Base-by-base conservation (phyloP, 2,329 filamentous ascomycete genomes). In the Chaetomiaceae sp. region DNA sequence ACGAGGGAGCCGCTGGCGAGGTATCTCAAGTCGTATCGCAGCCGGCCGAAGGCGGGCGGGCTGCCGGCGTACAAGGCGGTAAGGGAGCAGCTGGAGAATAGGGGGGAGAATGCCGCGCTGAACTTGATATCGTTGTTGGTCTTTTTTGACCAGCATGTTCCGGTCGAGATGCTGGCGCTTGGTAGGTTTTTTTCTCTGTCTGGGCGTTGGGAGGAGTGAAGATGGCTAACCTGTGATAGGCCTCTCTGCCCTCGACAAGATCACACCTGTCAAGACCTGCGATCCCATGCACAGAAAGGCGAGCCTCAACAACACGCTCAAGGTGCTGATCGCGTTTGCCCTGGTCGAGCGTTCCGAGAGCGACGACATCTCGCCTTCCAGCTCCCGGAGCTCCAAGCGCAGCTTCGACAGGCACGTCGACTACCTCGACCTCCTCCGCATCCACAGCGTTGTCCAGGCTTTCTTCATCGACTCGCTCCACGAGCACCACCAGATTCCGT, bases 81-180 rank as follows among this genome's bases (percentile, higher is more conserved):
- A 8, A 67, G 72, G 17, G 73, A 79, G 14, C 75, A 81, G 58
- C 67, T 82, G 4, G 72, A 76, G 43, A 65, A 68, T 20, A 66
- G 74, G 23, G 75, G 72, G 1, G 73, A 74, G 14, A 63, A 64
- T 12, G 78, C 84, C 50, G 83, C 84, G 0, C 67, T 85, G 45
- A 87, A 86, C 61, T 66, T 88, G 33, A 81, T 88, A 58, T 80
- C 80, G 20, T 68, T 88, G 12, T 67, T 88, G 14, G 80, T 80
- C 1, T 88, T 87, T 61, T 82, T 85, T 50, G 80, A 81, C 37
- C 81, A 83, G 51, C 76, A 83, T 52, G 74, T 87, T 5, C 85
- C 85, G 0, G 81, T 88, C 20, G 83, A 84, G 51, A 80, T 89
- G 73, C 69, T 88, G 12, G 71, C 71, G 27, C 70, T 86, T 15